Conservation (phyloP, 2,329 filamentous ascomycete genomes). For the Ophiostoma fasciatum region DNA sequence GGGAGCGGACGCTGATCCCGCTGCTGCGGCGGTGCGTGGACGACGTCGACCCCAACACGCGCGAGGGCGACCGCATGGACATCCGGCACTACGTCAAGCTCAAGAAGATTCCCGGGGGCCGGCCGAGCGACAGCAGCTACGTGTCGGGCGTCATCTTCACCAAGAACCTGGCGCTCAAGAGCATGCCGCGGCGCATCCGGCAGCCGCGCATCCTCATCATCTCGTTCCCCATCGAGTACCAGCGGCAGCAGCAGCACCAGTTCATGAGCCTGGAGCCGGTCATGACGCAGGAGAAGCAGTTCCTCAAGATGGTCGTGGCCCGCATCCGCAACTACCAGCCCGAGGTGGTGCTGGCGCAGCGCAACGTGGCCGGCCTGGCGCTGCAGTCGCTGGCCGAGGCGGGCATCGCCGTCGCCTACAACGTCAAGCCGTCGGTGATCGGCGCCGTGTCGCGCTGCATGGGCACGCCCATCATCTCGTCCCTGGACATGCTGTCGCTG, state of each 20-base stretch:
- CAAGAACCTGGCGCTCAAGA: constrained; percentile 91
- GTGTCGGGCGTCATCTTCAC: constrained; percentile 94
- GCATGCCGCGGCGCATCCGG: constrained; percentile 76
- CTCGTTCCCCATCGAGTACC: constrained; percentile 91
- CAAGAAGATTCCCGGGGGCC: constrained; percentile 87
- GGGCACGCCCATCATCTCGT: constrained; percentile 83
- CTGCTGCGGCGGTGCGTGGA: constrained; percentile 85
- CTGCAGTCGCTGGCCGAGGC: constrained; percentile 77
- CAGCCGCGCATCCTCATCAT: constrained; percentile 83
- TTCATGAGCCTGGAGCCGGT: constrained; percentile 98
- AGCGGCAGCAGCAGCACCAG: constrained; percentile 71
- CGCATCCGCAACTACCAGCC: constrained; percentile 77
- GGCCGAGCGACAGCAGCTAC: constrained; percentile 84
- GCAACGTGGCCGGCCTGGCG: constrained; percentile 81
- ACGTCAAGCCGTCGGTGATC: constrained; percentile 91
- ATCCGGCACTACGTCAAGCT: constrained; percentile 95
- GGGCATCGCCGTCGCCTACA: constrained; percentile 86
- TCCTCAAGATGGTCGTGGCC: constrained; percentile 78
- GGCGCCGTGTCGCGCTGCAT: constrained; percentile 89
- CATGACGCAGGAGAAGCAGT: constrained; percentile 92
- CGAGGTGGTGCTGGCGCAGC: constrained; percentile 79
- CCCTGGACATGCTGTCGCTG: constrained; percentile 77
- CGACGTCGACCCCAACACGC: constrained; percentile 86
- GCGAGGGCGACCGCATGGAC: constrained; percentile 86
- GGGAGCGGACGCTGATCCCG: constrained; percentile 82